Base-by-base conservation (phyloP, 495 filamentous ascomycete genomes). In the Podospora australis region DNA sequence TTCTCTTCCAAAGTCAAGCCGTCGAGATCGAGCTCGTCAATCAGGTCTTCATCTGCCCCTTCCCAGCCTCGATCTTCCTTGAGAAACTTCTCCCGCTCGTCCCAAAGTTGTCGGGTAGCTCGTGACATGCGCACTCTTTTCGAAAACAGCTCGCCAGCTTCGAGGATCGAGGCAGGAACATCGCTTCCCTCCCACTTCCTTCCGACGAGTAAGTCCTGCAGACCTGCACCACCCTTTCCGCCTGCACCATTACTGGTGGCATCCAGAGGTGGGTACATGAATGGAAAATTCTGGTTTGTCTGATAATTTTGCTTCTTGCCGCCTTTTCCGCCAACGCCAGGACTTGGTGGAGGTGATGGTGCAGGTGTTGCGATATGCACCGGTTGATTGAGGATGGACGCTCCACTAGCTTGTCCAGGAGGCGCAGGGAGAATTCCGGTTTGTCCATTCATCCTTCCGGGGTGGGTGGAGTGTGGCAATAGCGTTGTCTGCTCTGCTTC, bases 221-320 rank as follows among this genome's bases (percentile, higher is more conserved):
- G 64, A 24, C 82, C 82, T 1, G 85, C 86, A 13, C 68, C 79
- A 25, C 87, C 88, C 60, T 94, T 96, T 4, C 90, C 92, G 45
- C 91, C 90, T 36, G 90, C 80, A 45, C 80, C 82, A 57, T 90
- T 92, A 64, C 82, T 91, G 6, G 78, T 78, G 50, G 80, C 80
- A 69, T 94, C 88, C 11, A 94, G 67, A 2, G 92, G 90, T 2
- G 92, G 94, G 57, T 97, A 98, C 70, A 98, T 81, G 56, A 98
- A 96, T 0, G 92, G 92, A 54, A 98, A 98, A 56, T 95, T 90
- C 54, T 98, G 92, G 60, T 98, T 98, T 0, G 92, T 98, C 64
- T 98, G 92, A 62, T 97, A 98, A 49, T 97, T 98, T 53, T 97
- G 94, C 59, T 98, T 98, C 70, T 98, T 98, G 13, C 84, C 89